Evolutionary conservation across 257 asterid species (phyloP).

Genomic region (Voacanga thouarsii): DNA sequence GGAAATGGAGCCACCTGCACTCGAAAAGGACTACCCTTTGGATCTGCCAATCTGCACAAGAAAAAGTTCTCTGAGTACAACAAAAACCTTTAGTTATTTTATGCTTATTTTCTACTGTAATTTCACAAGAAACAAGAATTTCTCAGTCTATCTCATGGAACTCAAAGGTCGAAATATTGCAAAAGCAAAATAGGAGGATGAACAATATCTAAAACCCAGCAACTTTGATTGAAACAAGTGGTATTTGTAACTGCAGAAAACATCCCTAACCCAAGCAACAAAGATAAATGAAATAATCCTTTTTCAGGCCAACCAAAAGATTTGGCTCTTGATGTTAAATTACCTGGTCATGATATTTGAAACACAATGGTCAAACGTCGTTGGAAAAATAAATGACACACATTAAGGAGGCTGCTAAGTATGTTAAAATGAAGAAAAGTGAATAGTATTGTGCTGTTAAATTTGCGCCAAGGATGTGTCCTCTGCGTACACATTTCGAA

Average conservation of each 20-base stretch:
- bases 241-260: background rate
- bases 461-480: no score
- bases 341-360: background rate
- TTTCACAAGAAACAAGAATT: background rate
- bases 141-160: background rate
- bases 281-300: background rate
- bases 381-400: background rate
- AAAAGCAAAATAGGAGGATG: background rate
- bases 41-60: slow-evolving; percentile 54
- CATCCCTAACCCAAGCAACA: background rate
- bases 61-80: slow-evolving; percentile 1
- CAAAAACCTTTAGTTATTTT: background rate
- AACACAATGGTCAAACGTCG: background rate
- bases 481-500: no score
- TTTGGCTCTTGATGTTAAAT: background rate
- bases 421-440: background rate
- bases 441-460: background rate
- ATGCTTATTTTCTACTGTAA: background rate
- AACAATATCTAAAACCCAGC: background rate
- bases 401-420: background rate
- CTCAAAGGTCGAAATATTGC: background rate
- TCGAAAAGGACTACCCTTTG: slow-evolving; percentile 54
- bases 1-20: slow-evolving; percentile 68
- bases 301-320: background rate
- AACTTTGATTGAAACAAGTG: background rate